Conservation (phyloP, 2,329 filamentous ascomycete genomes). For the Ophiostoma sp. region DNA sequence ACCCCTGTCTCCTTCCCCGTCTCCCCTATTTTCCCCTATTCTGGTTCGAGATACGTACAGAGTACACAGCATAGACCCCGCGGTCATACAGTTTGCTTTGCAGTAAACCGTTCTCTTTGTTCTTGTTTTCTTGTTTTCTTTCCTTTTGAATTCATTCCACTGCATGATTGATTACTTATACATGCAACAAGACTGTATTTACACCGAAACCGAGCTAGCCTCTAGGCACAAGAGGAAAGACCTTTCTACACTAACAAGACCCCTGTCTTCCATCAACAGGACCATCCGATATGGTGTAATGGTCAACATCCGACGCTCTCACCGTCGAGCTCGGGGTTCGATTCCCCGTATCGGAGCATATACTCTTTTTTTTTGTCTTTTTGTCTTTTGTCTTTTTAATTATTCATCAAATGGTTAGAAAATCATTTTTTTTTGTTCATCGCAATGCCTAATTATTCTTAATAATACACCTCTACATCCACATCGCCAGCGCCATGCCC, state of each 20-base stretch:
- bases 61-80: not conserved
- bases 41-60: not conserved
- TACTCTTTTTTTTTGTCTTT: constrained; percentile 2
- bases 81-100: not conserved
- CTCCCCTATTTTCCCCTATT: constrained; percentile 14
- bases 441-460: not conserved
- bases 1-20: not conserved
- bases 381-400: not conserved
- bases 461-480: not conserved
- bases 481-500: not conserved
- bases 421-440: not conserved
- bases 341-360: constrained; percentile 18
- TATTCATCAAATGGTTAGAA: not conserved
- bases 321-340: constrained; percentile 18
- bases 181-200: not conserved
- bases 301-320: constrained; percentile 18
- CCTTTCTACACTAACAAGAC: not conserved
- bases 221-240: not conserved
- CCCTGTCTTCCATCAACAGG: constrained; percentile 1
- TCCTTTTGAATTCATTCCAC: no score
- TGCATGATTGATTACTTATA: not conserved
- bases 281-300: constrained; percentile 19
- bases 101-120: no score
- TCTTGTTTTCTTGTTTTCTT: no score
- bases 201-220: not conserved